Evolutionary conservation across 495 filamentous ascomycete species (phyloP).

Genomic region (Zalerion maritima): DNA sequence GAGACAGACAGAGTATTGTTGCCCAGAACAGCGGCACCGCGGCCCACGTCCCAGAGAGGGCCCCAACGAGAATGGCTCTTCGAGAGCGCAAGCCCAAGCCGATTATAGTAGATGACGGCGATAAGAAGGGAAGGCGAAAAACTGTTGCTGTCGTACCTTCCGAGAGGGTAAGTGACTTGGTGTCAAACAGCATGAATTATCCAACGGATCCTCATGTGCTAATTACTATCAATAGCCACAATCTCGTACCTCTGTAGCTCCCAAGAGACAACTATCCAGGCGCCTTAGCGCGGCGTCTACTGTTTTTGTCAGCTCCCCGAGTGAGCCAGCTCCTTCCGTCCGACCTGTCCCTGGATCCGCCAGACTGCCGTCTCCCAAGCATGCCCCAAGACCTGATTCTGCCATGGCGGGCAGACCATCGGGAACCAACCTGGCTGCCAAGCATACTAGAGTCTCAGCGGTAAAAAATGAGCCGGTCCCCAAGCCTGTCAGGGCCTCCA

Average conservation of each 20-base stretch:
- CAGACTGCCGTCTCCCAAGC: slow-evolving; percentile 9
- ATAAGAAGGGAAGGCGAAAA: slow-evolving; percentile 42
- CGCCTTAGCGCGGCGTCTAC: slow-evolving; percentile 27
- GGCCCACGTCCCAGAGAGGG: slow-evolving; percentile 20
- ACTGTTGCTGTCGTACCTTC: slow-evolving; percentile 44
- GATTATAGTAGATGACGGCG: slow-evolving; percentile 34
- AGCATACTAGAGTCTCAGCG: neutral
- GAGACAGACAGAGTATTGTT: slow-evolving; percentile 44
- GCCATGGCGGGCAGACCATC: slow-evolving; percentile 4
- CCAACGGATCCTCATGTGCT: too few species aligned
- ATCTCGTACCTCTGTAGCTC: slow-evolving; percentile 1
- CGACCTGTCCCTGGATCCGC: slow-evolving; percentile 5
- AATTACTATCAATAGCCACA: too few species aligned
- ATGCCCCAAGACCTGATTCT: slow-evolving; percentile 5
- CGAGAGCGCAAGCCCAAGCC: slow-evolving; percentile 50
- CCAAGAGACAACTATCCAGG: slow-evolving; percentile 16
- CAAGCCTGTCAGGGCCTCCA: neutral
- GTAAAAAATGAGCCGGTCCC: neutral
- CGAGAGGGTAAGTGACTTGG: slow-evolving; percentile 27
- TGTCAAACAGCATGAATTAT: slow-evolving; percentile 21
- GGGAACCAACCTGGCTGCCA: neutral
- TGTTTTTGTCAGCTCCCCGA: slow-evolving; percentile 7
- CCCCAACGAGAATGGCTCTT: slow-evolving; percentile 51
- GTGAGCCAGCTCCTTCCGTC: slow-evolving; percentile 12
- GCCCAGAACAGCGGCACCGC: slow-evolving; percentile 18